These are phyloP conservation scores for Saturnispora gosingensis DNA, from an alignment of 805 yeast species.

Conservation along the genomic window DNA sequence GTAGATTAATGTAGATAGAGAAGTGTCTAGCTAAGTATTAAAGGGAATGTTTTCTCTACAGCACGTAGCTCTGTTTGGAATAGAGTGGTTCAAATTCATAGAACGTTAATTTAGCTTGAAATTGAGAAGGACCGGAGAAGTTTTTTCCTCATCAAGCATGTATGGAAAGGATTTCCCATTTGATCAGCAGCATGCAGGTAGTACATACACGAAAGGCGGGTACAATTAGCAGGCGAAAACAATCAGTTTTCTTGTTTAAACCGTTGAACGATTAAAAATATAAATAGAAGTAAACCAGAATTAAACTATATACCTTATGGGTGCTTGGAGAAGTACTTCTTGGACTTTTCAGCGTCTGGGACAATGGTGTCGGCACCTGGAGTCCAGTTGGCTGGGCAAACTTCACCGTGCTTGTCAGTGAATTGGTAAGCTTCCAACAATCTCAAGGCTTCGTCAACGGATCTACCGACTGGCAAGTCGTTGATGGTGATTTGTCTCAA, in stretches of 20 bases:
- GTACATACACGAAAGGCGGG: too few species aligned
- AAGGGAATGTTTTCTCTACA: background rate
- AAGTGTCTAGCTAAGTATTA: background rate
- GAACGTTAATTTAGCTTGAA: too few species aligned
- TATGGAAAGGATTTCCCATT: too few species aligned
- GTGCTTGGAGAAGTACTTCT: slow-evolving; percentile 62
- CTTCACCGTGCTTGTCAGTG: slow-evolving; percentile 98
- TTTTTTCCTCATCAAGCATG: too few species aligned
- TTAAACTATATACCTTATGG: slow-evolving; percentile 14
- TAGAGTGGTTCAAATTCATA: background rate
- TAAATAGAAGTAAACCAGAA: background rate
- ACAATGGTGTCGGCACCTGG: slow-evolving; percentile 90
- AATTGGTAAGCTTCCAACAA: slow-evolving; percentile 98
- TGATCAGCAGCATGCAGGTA: too few species aligned
- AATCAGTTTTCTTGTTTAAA: background rate
- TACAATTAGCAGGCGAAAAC: too few species aligned
- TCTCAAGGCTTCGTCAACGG: slow-evolving; percentile 96
- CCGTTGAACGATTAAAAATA: background rate
- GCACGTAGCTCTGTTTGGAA: background rate
- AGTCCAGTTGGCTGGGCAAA: slow-evolving; percentile 99
- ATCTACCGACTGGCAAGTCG: slow-evolving; percentile 99
- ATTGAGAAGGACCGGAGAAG: too few species aligned
- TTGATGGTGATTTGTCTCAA: slow-evolving; percentile 96
- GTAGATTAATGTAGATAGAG: too few species aligned
- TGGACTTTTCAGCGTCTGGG: slow-evolving; percentile 69